These are phyloP conservation scores for Nannizziopsis barbatae DNA, from an alignment of 2,329 filamentous ascomycete species.

Conservation along the genomic window DNA sequence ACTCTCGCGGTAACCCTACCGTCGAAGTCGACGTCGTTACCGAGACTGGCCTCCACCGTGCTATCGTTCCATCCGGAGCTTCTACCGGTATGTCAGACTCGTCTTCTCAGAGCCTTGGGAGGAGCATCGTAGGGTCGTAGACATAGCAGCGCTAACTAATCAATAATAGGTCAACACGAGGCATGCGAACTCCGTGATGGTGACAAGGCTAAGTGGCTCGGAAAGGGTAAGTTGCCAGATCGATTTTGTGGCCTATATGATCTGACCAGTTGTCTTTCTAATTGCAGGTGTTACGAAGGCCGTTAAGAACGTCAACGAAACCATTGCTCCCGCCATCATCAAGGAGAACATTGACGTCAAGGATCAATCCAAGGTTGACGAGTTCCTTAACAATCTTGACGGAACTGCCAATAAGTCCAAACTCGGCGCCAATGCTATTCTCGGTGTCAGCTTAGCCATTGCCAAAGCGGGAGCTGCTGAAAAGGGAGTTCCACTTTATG, in stretches of 20 bases:
- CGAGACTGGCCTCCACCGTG: conserved; percentile 90
- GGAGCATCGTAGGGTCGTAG: not conserved
- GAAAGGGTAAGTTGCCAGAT: conserved; percentile 54
- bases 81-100: conserved; percentile 62
- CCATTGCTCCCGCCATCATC: conserved; percentile 71
- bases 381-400: conserved; percentile 76
- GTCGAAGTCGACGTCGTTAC: conserved; percentile 97
- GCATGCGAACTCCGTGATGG: conserved; percentile 84
- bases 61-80: conserved; percentile 92
- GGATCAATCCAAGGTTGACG: conserved; percentile 73
- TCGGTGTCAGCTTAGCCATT: conserved; percentile 72
- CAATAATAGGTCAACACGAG: conserved; percentile 64
- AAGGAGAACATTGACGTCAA: conserved; percentile 73
- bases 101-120: not conserved
- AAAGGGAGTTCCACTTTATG: conserved; percentile 79
- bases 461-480: conserved; percentile 83
- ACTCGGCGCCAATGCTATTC: conserved; percentile 78
- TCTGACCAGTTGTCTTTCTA: not conserved
- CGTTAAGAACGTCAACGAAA: conserved; percentile 71
- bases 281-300: conserved; percentile 58
- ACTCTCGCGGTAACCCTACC: conserved; percentile 96
- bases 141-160: not conserved
- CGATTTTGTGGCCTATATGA: not conserved
- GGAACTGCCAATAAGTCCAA: conserved; percentile 78
- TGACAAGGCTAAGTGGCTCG: conserved; percentile 74